Percentiles rank a stretch among this genome's conserved stretches.
Evolutionary conservation across 495 filamentous ascomycete genomes (phyloP).

Genomic region (Aspergillus homomorphus): DNA sequence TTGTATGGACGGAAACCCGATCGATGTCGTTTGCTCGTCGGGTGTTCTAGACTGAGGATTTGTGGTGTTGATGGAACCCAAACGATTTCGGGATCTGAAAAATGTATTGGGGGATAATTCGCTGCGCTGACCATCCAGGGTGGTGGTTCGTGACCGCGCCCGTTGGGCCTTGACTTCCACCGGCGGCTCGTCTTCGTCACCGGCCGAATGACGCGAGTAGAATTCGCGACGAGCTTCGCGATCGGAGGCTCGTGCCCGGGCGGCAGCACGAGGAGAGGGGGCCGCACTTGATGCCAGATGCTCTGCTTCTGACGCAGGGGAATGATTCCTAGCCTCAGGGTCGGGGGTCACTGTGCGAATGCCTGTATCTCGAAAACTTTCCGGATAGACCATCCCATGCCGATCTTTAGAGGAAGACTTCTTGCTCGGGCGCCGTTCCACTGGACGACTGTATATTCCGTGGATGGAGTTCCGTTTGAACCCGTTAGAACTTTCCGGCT

Average conservation of each 20-base stretch:
- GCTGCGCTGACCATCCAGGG: constrained; percentile 45
- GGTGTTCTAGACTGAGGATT: constrained; percentile 33
- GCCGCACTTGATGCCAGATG: constrained; percentile 35
- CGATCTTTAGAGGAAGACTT: constrained; percentile 53
- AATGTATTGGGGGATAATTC: constrained; percentile 40
- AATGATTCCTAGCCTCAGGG: constrained; percentile 34
- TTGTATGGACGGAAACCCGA: constrained; percentile 52
- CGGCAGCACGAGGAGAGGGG: constrained; percentile 41
- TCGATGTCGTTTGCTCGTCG: constrained; percentile 38
- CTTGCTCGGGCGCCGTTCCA: constrained; percentile 52
- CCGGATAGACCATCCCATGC: constrained; percentile 52
- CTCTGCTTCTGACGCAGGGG: constrained; percentile 41
- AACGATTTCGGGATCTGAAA: constrained; percentile 36
- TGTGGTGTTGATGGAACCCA: constrained; percentile 44
- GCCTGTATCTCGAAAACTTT: constrained; percentile 47
- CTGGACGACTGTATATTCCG: constrained; percentile 40
- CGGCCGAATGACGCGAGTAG: constrained; percentile 28
- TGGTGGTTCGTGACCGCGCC: constrained; percentile 49
- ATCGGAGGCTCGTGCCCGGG: constrained; percentile 33
- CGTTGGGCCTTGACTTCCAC: constrained; percentile 36
- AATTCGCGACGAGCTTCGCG: constrained; percentile 30
- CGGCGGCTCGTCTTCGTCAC: constrained; percentile 35
- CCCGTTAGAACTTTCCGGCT: constrained; percentile 43
- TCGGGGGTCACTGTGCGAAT: constrained; percentile 51
- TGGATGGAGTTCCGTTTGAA: constrained; percentile 44